Conservation (phyloP, 1,284 basidiomycete genomes). For the Caloboletus inedulis region DNA sequence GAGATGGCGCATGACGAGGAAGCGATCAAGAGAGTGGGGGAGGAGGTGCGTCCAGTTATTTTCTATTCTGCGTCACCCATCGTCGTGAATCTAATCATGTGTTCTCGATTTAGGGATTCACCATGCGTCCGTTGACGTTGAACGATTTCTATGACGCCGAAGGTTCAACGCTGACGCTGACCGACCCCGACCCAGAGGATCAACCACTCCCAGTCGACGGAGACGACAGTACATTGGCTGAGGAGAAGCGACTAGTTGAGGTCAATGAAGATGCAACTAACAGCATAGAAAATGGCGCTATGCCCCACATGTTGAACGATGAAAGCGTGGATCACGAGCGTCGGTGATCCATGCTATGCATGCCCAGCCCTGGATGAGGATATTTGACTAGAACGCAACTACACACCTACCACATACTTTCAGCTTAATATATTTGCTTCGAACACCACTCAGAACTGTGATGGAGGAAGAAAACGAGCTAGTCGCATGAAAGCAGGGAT, state of each 20-base stretch:
- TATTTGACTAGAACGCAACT: not conserved
- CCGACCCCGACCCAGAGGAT: conserved; percentile 32
- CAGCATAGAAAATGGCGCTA: not conserved
- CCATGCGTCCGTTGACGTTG: conserved; percentile 66
- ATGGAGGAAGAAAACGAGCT: too few species aligned
- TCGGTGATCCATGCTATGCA: conserved; percentile 3
- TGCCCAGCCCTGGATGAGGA: not conserved
- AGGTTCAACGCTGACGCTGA: conserved; percentile 36
- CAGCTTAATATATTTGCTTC: conserved; percentile 11
- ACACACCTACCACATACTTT: conserved; percentile 6
- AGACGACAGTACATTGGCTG: not conserved
- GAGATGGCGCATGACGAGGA: conserved; percentile 53
- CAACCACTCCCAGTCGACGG: conserved; percentile 20
- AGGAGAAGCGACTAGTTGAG: not conserved
- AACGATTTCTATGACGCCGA: conserved; percentile 71
- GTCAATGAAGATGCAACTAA: not conserved
- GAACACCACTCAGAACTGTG: conserved; percentile 1
- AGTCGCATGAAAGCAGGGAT: too few species aligned
- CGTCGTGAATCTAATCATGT: not conserved
- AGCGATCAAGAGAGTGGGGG: conserved; percentile 49
- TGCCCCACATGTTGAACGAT: not conserved
- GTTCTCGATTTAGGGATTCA: conserved; percentile 56
- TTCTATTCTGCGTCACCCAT: not conserved
- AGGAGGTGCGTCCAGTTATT: conserved; percentile 45
- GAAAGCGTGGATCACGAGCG: conserved; percentile 5